Conservation (phyloP, 148 eudicot species). For the Drosera capensis region DNA sequence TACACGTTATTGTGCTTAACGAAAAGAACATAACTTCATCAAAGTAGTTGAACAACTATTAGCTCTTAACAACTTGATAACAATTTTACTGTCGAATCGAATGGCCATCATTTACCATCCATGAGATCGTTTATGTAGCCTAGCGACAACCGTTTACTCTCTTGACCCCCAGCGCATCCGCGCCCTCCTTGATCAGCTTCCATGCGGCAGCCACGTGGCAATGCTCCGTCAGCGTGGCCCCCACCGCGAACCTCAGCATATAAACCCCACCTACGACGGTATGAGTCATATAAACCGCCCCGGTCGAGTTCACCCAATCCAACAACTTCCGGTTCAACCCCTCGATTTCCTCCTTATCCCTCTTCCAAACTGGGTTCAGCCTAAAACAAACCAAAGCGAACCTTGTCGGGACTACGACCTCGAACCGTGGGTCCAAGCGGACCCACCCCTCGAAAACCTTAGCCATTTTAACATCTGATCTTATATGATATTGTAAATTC, state of each 20-base stretch:
- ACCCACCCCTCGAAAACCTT: conserved; percentile 21
- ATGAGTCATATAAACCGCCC: conserved; percentile 34
- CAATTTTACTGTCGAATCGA: too few species aligned
- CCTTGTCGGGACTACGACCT: conserved; percentile 20
- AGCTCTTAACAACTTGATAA: too few species aligned
- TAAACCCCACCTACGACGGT: conserved; percentile 16
- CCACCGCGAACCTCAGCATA: conserved; percentile 30
- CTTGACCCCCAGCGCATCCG: too few species aligned
- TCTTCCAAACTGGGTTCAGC: conserved; percentile 5
- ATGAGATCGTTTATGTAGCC: too few species aligned
- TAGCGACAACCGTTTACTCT: too few species aligned
- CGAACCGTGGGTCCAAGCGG: conserved; percentile 15
- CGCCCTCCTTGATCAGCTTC: conserved; percentile 21
- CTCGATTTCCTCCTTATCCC: conserved; percentile 1
- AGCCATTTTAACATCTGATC: conserved; percentile 25
- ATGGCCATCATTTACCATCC: too few species aligned
- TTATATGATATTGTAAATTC: conserved; percentile 22
- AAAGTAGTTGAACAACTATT: too few species aligned
- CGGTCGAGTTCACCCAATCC: conserved; percentile 28
- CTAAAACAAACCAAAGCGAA: conserved; percentile 33
- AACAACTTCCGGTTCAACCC: conserved; percentile 18
- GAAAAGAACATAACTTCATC: too few species aligned
- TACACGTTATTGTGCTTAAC: too few species aligned
- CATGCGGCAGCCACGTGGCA: conserved; percentile 23
- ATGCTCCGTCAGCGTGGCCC: conserved; percentile 28